A percentile compares a stretch with the other conserved stretches of the same genome.
Evolutionary conservation across 2,329 filamentous ascomycete species (phyloP).

Genomic region (Monascus ruber): DNA sequence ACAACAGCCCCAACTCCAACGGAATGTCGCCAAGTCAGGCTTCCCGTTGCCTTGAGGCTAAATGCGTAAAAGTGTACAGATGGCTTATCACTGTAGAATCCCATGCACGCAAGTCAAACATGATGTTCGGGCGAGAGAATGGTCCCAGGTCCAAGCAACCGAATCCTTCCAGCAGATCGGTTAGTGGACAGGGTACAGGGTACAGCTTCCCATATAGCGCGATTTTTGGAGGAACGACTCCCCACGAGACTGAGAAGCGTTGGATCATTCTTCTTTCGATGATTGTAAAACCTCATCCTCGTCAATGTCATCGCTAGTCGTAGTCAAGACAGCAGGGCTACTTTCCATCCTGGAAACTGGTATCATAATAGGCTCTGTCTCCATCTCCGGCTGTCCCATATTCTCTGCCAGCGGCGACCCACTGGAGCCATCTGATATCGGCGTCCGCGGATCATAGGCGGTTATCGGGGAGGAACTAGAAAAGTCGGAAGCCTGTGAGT

Average conservation of each 20-base stretch:
- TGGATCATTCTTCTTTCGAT: conserved; percentile 3
- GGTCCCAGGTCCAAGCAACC: too few species aligned
- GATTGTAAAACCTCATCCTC: background rate
- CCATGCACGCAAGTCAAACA: too few species aligned
- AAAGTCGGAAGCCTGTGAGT: conserved; percentile 16
- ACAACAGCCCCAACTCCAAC: background rate
- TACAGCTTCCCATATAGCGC: background rate
- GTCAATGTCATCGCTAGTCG: conserved; percentile 2
- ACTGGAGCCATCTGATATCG: conserved; percentile 17
- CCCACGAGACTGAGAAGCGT: too few species aligned
- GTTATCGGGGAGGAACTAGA: conserved; percentile 14
- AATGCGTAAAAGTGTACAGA: background rate
- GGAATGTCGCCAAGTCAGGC: background rate
- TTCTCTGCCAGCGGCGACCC: conserved; percentile 12
- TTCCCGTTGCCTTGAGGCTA: background rate
- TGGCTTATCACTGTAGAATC: too few species aligned
- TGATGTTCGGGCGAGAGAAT: too few species aligned
- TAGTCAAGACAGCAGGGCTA: conserved; percentile 18
- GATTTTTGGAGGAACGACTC: too few species aligned
- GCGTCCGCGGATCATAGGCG: conserved; percentile 30
- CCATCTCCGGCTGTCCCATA: conserved; percentile 6
- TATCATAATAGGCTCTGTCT: conserved; percentile 9
- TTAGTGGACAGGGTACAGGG: background rate
- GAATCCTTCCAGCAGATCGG: background rate
- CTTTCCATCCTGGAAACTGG: conserved; percentile 19